Evolutionary conservation across 2,329 filamentous ascomycete species (phyloP), one percentile per base, ranked within the genome.

Genomic region (Monilinia fructigena): DNA sequence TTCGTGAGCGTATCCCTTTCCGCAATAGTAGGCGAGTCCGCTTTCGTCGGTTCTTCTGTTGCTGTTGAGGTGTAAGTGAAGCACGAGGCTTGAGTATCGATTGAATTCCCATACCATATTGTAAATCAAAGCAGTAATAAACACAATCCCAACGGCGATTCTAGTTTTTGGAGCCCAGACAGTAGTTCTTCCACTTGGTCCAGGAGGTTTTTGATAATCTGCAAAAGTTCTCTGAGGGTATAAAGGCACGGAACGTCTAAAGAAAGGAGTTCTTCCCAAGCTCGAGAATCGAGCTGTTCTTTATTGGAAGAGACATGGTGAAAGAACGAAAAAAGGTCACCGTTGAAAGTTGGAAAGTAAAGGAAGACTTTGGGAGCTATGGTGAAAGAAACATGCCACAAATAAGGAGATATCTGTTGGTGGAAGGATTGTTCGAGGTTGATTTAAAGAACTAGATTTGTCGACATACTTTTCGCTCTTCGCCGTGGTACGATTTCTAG

Each of bases 1-100:
- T 95, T 97, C 72, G 86, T 85, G 69, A 92, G 83, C 70, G 86
- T 87, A 78, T 98, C 95, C 74, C 91, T 87, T 76, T 97, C 91
- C 73, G 92, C 93, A 72, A 97, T 91, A 52, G 89, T 85, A 40
- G 90, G 83, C 56, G 80, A 75, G 73, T 93, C 90, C 74, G 86
- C 80, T 65, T 76, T 80, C 77, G 66, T 62, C 28, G 73, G 71
- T 66, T 76, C 71, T 40, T 75, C 74, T 48, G 75, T 76, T 31
- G 66, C 70, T 77, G 45, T 47, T 67, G 18, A n/a, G 16, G n/a
- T 62, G 74, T 60, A 74, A 66, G 65, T 65, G 40, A 63, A 60
- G 48, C 68, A 70, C 56, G 45, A 16, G 60, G 72, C 68, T 54
- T 31, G 26, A 18, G 31, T 23, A 58, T 14, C 14, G 16, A 45